Percentiles rank a stretch among this genome's conserved stretches.
Conservation (phyloP, 805 yeast species). For the Kodamaea hsintzibuensis region DNA sequence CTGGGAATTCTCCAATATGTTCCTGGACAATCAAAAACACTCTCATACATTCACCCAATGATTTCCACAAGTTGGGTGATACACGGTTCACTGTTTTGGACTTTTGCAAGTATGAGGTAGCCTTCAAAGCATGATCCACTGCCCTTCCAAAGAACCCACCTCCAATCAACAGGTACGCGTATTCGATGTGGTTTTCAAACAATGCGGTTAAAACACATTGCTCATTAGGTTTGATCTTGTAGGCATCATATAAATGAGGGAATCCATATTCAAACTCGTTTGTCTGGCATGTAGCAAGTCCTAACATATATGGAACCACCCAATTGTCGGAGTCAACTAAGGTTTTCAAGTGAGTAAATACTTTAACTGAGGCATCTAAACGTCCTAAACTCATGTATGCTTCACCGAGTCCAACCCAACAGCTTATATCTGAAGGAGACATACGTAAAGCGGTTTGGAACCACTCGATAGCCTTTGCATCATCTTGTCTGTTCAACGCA, state of each 20-base stretch:
- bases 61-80: conserved; percentile 66
- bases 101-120: conserved; percentile 43
- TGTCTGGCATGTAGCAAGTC: conserved; percentile 60
- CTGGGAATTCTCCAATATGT: conserved; percentile 51
- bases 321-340: conserved; percentile 51
- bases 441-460: conserved; percentile 83
- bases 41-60: conserved; percentile 56
- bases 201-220: conserved; percentile 49
- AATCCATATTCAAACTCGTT: conserved; percentile 69
- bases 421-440: conserved; percentile 63
- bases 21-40: conserved; percentile 58
- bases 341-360: conserved; percentile 58
- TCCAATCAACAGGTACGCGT: conserved; percentile 50
- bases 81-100: conserved; percentile 36
- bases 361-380: conserved; percentile 81
- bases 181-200: conserved; percentile 56
- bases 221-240: conserved; percentile 48
- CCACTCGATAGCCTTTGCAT: conserved; percentile 79
- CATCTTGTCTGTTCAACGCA: conserved; percentile 67
- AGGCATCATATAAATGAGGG: conserved; percentile 43
- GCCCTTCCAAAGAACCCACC: conserved; percentile 74
- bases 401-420: conserved; percentile 98
- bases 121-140: conserved; percentile 44
- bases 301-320: conserved; percentile 67
- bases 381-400: conserved; percentile 86